Base-by-base conservation (phyloP, 2,329 filamentous ascomycete species). In the Botrytis fragariae region DNA sequence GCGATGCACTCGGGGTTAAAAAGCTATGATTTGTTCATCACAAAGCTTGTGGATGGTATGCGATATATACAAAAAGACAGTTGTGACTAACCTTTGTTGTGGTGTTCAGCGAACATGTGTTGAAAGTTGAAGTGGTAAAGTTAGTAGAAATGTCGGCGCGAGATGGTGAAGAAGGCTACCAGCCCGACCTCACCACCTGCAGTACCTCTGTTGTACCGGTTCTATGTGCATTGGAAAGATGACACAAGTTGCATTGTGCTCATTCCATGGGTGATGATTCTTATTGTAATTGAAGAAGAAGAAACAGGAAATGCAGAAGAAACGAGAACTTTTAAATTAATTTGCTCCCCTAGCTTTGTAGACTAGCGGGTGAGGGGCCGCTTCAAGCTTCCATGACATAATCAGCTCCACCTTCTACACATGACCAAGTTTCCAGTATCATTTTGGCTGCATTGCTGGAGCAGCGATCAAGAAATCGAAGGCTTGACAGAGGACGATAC, bases 11-110 rank as follows among this genome's bases (percentile, higher is more conserved):
- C 78, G 78, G 81, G 82, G 82, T 82, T 83, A 82, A 82, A 83
- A 83, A 83, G 81, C 77, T 80, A 78, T 79, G 80, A 76, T 74
- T 74, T 75, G 72, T 73, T 82, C 81, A 83, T 83, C 82, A 80
- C 78, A 76, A 71, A 75, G 75, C 75, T 77, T 69, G 57, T 75
- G 74, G 72, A 10, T 10, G 14, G 42, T 44, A 16, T 12, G 16
- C 44, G 29, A 25, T 51, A 62, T 64, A 42, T n/a, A n/a, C n/a
- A 57, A 75, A 74, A 71, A 75, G n/a, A 57, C 73, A 73, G 44
- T 39, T 57, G 51, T 62, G 62, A 78, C 77, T 78, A 62, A 81
- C 80, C 77, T 76, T 76, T 60, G 42, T 51, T 7, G 25, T 72
- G 16, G 48, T 39, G 25, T 7, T 8, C 35, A 6, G 22, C 35